A percentile compares a stretch with the other conserved stretches of the same genome.
Evolutionary conservation across 139 green algal genomes (phyloP).

Genomic region (Micractinium conductrix): DNA sequence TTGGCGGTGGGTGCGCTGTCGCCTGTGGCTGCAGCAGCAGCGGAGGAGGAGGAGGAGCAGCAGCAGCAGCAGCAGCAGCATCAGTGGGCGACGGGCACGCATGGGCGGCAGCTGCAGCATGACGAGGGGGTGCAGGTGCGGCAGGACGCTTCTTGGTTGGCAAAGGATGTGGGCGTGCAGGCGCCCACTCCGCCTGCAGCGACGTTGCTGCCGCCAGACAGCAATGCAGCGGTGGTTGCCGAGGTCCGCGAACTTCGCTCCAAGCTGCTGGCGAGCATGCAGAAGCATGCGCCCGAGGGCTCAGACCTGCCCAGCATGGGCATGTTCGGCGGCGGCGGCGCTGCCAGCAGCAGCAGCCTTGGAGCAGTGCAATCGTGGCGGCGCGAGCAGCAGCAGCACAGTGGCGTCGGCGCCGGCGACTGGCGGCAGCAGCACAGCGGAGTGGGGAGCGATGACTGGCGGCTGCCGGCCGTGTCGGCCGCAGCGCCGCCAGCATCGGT

Average conservation of each 20-base stretch:
- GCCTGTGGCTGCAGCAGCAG: background rate
- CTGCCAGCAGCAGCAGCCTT: too few relatives aligned
- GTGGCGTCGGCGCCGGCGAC: background rate
- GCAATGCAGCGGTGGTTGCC: conserved; percentile 12
- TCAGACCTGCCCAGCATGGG: too few relatives aligned
- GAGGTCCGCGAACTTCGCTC: conserved; percentile 25
- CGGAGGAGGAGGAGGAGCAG: background rate
- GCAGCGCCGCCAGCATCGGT: background rate
- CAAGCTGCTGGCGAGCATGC: conserved; percentile 26
- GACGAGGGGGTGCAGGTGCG: background rate
- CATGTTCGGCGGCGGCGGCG: too few relatives aligned
- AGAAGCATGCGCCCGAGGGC: conserved; percentile 20
- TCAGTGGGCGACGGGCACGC: background rate
- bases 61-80: background rate
- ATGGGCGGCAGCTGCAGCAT: background rate
- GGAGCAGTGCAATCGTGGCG: too few relatives aligned
- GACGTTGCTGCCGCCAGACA: conserved; percentile 2
- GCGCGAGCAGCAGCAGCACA: background rate
- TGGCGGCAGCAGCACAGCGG: background rate
- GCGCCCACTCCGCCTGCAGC: background rate
- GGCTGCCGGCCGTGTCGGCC: background rate
- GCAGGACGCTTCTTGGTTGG: background rate
- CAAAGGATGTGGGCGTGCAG: background rate
- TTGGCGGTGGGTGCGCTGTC: background rate
- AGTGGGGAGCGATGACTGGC: background rate